Evolutionary conservation across 2,329 filamentous ascomycete genomes (phyloP).

Genomic region (Scedosporium boydii): DNA sequence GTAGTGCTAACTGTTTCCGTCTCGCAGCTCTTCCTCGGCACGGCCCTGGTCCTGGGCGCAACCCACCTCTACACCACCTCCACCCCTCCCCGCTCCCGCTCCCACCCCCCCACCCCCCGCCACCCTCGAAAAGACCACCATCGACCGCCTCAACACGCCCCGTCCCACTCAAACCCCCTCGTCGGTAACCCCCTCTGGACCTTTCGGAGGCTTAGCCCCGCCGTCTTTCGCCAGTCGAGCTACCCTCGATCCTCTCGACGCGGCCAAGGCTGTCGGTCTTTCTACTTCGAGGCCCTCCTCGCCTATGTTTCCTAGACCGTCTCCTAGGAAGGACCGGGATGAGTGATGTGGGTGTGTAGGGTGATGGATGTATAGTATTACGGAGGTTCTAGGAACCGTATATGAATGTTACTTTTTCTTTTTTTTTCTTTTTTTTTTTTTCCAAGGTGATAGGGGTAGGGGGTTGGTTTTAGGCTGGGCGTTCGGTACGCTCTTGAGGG

Average conservation of each 20-base stretch:
- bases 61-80: constrained; percentile 69
- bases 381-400: too few relatives aligned
- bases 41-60: constrained; percentile 65
- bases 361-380: background rate
- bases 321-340: constrained; percentile 26
- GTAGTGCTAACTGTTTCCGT: background rate
- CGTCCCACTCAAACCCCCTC: background rate
- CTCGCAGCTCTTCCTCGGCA: constrained; percentile 69
- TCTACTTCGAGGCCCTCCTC: constrained; percentile 38
- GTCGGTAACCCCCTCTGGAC: background rate
- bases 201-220: background rate
- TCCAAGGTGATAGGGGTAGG: too few relatives aligned
- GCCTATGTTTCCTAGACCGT: constrained; percentile 29
- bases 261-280: constrained; percentile 24
- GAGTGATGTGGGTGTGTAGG: constrained; percentile 17
- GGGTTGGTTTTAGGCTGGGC: too few relatives aligned
- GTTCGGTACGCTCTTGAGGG: too few relatives aligned
- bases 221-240: constrained; percentile 9
- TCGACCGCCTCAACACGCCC: constrained; percentile 38
- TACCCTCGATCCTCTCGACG: constrained; percentile 30
- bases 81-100: constrained; percentile 45
- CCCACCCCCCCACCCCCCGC: constrained; percentile 50
- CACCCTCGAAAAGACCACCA: constrained; percentile 65
- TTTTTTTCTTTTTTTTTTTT: background rate
- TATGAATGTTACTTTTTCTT: background rate